These are phyloP conservation scores for Hygrocybe coccinea DNA, from an alignment of 768 basidiomycete species.

Conservation along the genomic window DNA sequence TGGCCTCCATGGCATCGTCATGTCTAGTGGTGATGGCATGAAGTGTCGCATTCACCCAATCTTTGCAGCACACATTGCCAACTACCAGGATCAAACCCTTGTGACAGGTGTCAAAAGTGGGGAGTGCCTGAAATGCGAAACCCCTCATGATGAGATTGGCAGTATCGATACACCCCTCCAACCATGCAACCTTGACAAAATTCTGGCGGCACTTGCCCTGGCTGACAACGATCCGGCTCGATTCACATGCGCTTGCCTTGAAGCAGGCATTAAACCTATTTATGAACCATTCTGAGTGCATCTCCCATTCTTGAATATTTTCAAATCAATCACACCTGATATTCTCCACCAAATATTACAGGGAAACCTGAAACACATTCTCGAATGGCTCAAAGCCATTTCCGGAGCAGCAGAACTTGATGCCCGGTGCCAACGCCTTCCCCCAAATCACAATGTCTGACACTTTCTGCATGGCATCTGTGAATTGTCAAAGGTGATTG, in stretches of 20 bases:
- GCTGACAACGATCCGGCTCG: conserved; percentile 9
- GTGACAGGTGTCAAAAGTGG: conserved; percentile 24
- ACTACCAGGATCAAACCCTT: conserved; percentile 45
- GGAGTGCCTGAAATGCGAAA: conserved; percentile 27
- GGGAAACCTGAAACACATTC: conserved; percentile 42
- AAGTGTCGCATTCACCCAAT: conserved; percentile 33
- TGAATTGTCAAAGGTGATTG: conserved; percentile 34
- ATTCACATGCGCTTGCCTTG: conserved; percentile 16
- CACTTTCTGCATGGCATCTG: conserved; percentile 38
- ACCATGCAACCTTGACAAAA: conserved; percentile 11
- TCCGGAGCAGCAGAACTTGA: conserved; percentile 34
- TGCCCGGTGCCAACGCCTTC: conserved; percentile 29
- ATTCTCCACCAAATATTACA: conserved; percentile 48
- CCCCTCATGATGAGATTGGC: conserved; percentile 17
- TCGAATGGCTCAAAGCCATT: conserved; percentile 30
- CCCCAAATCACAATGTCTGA: conserved; percentile 24
- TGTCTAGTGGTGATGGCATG: conserved; percentile 34
- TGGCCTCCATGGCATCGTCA: conserved; percentile 21
- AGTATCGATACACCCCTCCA: not conserved
- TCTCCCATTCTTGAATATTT: conserved; percentile 40
- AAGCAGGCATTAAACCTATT: conserved; percentile 24
- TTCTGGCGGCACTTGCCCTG: conserved; percentile 17
- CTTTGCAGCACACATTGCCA: conserved; percentile 35
- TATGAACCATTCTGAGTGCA: conserved; percentile 38
- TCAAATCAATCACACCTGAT: conserved; percentile 39